Evolutionary conservation across 2,329 filamentous ascomycete species (phyloP), one percentile per base, ranked within the genome.

Genomic region (Botryotinia convoluta): DNA sequence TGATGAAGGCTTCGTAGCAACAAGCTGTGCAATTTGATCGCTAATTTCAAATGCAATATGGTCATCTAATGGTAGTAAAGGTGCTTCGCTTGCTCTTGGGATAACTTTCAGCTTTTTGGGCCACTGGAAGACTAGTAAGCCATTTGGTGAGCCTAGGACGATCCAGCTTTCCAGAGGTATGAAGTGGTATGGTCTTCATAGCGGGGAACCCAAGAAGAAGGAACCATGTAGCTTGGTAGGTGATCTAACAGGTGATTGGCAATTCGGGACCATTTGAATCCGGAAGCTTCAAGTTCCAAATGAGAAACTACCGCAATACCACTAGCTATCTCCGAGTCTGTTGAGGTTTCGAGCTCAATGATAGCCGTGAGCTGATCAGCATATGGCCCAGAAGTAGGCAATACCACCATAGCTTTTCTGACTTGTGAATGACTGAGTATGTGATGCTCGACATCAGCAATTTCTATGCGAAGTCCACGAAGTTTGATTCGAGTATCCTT

Each of bases 161-260:
- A 64, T 82, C 81, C 1, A 79, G 75, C 73, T 82, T 82, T 2
- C 80, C 81, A 10, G 81, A 82, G 8, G 78, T 75, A 3, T 79
- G 75, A n/a, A 78, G 75, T 2, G 81, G 81, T 29, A 82, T 81
- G 20, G 68, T 73, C 29, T 75, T 76, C 3, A 82, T 74, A 1
- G 80, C 76, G 7, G n/a, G n/a, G n/a, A n/a, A 82, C 74, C 63
- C 79, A 82, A 7, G 79, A 79, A 4, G 78, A 79, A 3, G 81
- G 81, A 32, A 81, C 75, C 81, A 82, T 82, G 64, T 82, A 79
- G 44, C 75, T 73, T n/a, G 81, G 81, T 14, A 82, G 69, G 20
- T 45, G 60, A 6, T 69, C 51, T n/a, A 42, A 12, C 6, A 71
- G 45, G 44, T 71, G 60, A 29, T 63, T 42, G 18, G 60, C 32